Evolutionary conservation across 2,329 filamentous ascomycete species (phyloP), one percentile per base, ranked within the genome.

Genomic region (Didymella pinodella): DNA sequence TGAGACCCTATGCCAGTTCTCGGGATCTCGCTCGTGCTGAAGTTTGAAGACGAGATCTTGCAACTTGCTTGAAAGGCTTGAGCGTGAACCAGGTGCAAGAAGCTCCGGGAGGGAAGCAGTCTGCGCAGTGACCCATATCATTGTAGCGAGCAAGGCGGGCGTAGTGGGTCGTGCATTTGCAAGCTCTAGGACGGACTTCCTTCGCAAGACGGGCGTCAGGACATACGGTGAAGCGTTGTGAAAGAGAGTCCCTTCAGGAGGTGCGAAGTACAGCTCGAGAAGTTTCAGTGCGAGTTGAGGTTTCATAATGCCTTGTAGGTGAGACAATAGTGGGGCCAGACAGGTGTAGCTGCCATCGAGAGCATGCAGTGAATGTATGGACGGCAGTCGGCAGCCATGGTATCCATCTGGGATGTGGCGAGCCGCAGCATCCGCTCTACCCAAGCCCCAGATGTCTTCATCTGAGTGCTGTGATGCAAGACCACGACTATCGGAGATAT

Each of bases 211-310:
- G 26, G 48, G 48, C 7, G 48, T 51, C 38, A 51, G 20, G 26
- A 51, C 48, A 44, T 51, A 51, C 7, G 48, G 48, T 7, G 48
- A 51, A 32, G 48, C 48, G 12, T 51, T 51, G 20, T 51, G 48
- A 20, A 51, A 51, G 3, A 51, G 12, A 12, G 48, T 51, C 18
- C 48, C 48, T 51, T 51, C 48, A 12, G 48, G 38, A 16, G 48
- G 48, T 7, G 48, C 48, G 18, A 51, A 51, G 28, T 51, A 51
- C 26, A 51, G 18, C 38, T 51, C 36, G 7, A 51, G 48, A 34
- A 51, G 48, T 18, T 51, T 31, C 7, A 43, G 18, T 11, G 48
- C 48, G 6, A 51, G 38, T 10, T 44, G 28, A 3, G 48, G 48
- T 29, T 25, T 40, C 20, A 51, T 16, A 6, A 51, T 29, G 22